phyloP scores from a whole-genome alignment of 129 eudicot genomes.

The Heracleum sosnowskyi region DNA sequence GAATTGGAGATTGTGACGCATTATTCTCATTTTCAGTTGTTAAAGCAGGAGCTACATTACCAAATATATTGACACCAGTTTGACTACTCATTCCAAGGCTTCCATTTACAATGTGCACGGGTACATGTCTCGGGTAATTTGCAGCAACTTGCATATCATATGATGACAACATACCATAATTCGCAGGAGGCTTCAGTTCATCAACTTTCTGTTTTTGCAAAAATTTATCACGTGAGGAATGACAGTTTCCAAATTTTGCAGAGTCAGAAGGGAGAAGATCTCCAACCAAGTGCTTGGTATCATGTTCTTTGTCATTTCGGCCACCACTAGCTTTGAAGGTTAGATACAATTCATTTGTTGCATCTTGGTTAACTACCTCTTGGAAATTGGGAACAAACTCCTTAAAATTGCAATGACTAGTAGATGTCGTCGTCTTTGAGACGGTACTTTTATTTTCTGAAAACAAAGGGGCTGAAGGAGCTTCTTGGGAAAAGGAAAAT shows the following conservation, averaged over 20 bases:
- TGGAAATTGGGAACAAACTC: slow-evolving; percentile 43
- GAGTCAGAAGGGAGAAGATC: slow-evolving; percentile 25
- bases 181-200: slow-evolving; percentile 27
- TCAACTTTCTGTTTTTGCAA: slow-evolving; percentile 17
- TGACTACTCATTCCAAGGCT: slow-evolving; percentile 26
- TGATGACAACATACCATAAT: slow-evolving; percentile 13
- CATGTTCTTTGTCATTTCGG: slow-evolving; percentile 29
- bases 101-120: slow-evolving; percentile 85
- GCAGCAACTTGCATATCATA: slow-evolving; percentile 34
- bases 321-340: slow-evolving; percentile 37
- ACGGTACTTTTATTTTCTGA: slow-evolving; percentile 26
- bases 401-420: slow-evolving; percentile 28
- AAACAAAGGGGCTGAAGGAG: slow-evolving; percentile 29
- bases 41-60: slow-evolving; percentile 39
- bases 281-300: slow-evolving; percentile 22
- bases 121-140: slow-evolving; percentile 72
- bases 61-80: slow-evolving; percentile 23
- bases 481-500: slow-evolving; percentile 28
- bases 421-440: slow-evolving; percentile 21
- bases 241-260: slow-evolving; percentile 18
- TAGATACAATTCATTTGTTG: slow-evolving; percentile 36
- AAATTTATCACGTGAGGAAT: slow-evolving; percentile 24
- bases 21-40: slow-evolving; percentile 30
- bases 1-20: slow-evolving; percentile 33
- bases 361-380: slow-evolving; percentile 30